A percentile compares a stretch with the other conserved stretches of the same genome.
phyloP scores from a whole-genome alignment of 2,329 filamentous ascomycete species.

The Chaetomiaceae sp. region DNA sequence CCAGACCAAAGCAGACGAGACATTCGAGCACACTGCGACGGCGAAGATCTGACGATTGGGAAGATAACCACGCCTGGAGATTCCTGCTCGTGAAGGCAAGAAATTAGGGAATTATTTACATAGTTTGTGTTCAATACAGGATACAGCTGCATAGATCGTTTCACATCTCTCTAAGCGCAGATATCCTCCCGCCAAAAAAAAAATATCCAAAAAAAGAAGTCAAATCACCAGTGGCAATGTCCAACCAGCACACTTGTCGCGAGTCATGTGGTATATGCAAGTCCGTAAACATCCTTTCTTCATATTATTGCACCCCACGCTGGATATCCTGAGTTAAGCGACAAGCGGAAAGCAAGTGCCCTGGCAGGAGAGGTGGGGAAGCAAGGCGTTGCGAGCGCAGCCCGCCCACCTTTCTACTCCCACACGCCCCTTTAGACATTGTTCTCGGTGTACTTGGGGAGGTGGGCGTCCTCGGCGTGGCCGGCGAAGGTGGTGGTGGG shows the following conservation, averaged over 20 bases:
- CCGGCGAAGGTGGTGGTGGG: conserved; percentile 62
- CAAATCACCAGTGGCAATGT: not conserved
- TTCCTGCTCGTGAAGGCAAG: conserved; percentile 5
- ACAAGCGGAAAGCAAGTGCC: conserved; percentile 1
- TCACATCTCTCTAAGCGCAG: conserved; percentile 4
- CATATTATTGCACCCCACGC: not conserved
- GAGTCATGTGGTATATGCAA: conserved; percentile 6
- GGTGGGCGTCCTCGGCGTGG: conserved; percentile 5
- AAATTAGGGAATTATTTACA: conserved; percentile 12
- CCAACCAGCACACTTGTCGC: conserved; percentile 5
- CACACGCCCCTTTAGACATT: conserved; percentile 6
- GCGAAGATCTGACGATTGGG: not conserved
- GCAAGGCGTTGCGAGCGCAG: no score
- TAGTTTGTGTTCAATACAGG: not conserved
- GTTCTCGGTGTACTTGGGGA: conserved; percentile 7
- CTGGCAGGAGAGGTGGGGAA: no score
- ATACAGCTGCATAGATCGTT: conserved; percentile 1
- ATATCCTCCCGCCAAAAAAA: conserved; percentile 2
- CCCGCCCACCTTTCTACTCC: no score
- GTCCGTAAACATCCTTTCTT: conserved; percentile 1
- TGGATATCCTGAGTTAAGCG: not conserved
- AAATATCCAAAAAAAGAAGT: not conserved
- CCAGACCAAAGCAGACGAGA: no score
- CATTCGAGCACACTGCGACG: no score
- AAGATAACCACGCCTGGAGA: not conserved